These are phyloP conservation scores for Nakaseomyces delphensis DNA, from an alignment of 1,139 yeast species.

Conservation along the genomic window DNA sequence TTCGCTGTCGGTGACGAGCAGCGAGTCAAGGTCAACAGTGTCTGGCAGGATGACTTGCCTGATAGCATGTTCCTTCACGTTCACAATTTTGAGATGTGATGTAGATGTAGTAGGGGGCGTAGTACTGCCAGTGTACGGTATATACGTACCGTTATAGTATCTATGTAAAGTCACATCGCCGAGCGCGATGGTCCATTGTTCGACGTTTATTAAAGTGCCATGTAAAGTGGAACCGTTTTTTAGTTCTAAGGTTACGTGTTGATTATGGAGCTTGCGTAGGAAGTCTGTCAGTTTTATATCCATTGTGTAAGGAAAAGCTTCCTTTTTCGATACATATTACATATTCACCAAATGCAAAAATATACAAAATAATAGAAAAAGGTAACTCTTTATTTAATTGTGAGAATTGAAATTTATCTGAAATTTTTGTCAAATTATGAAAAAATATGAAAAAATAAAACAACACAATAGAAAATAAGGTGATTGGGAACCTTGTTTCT, in stretches of 20 bases:
- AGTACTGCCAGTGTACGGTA: constrained; percentile 1
- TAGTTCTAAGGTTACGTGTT: constrained; percentile 1
- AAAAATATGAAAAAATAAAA: too few relatives aligned
- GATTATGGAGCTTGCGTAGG: constrained; percentile 3
- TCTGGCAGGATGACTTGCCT: constrained; percentile 4
- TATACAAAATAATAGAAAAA: neutral
- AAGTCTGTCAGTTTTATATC: constrained; percentile 1
- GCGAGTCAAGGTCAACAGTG: neutral
- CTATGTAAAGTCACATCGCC: constrained; percentile 2
- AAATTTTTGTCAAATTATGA: neutral
- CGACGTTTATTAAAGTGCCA: neutral
- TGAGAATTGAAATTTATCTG: neutral
- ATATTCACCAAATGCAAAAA: too few relatives aligned
- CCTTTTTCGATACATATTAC: too few relatives aligned
- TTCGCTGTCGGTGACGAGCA: neutral
- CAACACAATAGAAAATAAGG: too few relatives aligned
- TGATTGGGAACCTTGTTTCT: too few relatives aligned
- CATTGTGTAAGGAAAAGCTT: neutral
- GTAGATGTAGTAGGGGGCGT: constrained; percentile 1
- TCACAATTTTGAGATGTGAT: neutral
- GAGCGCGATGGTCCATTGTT: neutral
- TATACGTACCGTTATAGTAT: constrained; percentile 1
- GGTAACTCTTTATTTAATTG: neutral
- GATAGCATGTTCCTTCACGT: neutral
- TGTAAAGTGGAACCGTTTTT: constrained; percentile 2